A percentile compares a stretch with the other conserved stretches of the same genome.
Evolutionary conservation across 1,284 basidiomycete genomes (phyloP).

Genomic region (Cutaneotrichosporon sp.): DNA sequence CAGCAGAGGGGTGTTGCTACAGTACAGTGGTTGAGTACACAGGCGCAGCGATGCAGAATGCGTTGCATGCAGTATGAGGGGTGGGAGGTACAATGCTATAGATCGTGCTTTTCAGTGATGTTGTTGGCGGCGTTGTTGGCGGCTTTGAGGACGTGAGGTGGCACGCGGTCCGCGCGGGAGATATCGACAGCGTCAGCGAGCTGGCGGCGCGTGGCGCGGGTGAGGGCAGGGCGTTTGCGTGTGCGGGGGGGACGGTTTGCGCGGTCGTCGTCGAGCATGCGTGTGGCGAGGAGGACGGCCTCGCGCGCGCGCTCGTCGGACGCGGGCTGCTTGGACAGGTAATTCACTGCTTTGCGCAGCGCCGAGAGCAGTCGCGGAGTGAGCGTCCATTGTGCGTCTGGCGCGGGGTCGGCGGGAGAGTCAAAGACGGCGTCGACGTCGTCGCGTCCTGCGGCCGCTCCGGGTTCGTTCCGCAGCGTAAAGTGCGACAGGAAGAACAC

Average conservation of each 20-base stretch:
- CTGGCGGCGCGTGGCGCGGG: not conserved
- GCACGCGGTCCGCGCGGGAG: not conserved
- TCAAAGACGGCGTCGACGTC: not conserved
- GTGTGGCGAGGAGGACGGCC: conserved; percentile 5
- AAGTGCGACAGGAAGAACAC: conserved; percentile 15
- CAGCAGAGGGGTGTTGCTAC: too few species aligned
- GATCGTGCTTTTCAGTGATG: not conserved
- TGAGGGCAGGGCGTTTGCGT: not conserved
- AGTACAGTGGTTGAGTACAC: too few species aligned
- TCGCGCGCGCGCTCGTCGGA: conserved; percentile 1
- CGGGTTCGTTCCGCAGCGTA: not conserved
- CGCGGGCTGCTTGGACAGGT: conserved; percentile 4
- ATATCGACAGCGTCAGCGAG: not conserved
- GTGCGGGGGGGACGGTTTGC: not conserved
- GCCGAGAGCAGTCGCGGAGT: conserved; percentile 1
- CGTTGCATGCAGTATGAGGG: too few species aligned
- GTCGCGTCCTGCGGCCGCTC: not conserved
- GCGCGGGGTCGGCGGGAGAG: not conserved
- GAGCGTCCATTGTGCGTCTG: not conserved
- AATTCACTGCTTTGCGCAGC: conserved; percentile 10
- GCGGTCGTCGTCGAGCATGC: conserved; percentile 13
- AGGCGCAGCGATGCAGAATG: too few species aligned
- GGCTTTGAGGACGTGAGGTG: not conserved
- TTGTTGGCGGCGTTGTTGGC: not conserved
- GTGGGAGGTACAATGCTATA: too few species aligned